A percentile compares a stretch with the other conserved stretches of the same genome.
Evolutionary conservation across 345 rosid genomes (phyloP).

Genomic region (Excoecaria agallocha): DNA sequence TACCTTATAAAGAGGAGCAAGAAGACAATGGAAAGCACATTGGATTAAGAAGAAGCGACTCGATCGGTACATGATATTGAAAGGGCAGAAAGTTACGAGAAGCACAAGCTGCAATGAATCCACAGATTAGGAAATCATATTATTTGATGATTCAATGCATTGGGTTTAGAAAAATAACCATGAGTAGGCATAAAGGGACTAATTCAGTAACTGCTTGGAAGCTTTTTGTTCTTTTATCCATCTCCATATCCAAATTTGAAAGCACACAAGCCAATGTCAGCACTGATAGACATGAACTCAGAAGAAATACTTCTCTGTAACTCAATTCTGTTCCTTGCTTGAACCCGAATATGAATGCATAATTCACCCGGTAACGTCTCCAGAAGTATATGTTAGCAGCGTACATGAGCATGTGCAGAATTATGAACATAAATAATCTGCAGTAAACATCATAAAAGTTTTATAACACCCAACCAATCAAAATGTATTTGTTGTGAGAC

Average conservation of each 20-base stretch:
- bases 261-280: conserved; percentile 50
- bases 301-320: conserved; percentile 59
- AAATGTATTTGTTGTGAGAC: not conserved
- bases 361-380: conserved; percentile 63
- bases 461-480: not conserved
- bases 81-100: conserved; percentile 50
- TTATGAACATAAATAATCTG: conserved; percentile 68
- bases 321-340: conserved; percentile 71
- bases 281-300: conserved; percentile 52
- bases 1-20: conserved; percentile 79
- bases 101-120: conserved; percentile 41
- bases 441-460: not conserved
- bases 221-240: conserved; percentile 62
- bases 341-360: conserved; percentile 70
- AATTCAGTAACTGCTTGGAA: conserved; percentile 62
- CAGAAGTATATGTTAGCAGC: conserved; percentile 64
- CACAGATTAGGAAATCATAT: not conserved
- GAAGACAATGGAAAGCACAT: conserved; percentile 46
- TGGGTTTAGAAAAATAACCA: conserved; percentile 33
- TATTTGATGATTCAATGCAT: not conserved
- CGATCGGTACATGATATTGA: conserved; percentile 60
- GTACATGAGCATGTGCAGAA: conserved; percentile 64
- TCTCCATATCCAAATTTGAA: conserved; percentile 80
- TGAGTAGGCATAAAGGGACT: conserved; percentile 56
- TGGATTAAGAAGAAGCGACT: conserved; percentile 55